Evolutionary conservation across 176 grass and related monocot genomes (phyloP), one percentile per base, ranked within the genome.

Genomic region (Triticum turgidum): DNA sequence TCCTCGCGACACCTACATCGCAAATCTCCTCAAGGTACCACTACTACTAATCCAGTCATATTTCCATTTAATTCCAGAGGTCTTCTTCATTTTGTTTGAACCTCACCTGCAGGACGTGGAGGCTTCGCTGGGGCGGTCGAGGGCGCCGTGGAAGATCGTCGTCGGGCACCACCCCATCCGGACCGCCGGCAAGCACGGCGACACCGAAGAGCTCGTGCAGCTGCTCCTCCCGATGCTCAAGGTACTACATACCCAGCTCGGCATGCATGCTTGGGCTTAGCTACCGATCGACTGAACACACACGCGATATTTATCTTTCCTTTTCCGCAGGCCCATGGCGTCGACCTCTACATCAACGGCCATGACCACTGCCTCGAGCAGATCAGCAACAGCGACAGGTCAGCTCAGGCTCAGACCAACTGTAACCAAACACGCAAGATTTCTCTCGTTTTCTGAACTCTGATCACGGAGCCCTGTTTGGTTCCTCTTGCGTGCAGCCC

Each of bases 351-450:
- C 35, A 24, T 97, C 80, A 97, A 97, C 37, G 92, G 94, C 9
- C 94, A 97, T 65, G 94, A 94, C 34, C 94, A 90, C 67, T 94
- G 92, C 90, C 88, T 97, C 0, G 80, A 94, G 86, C 94, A 90
- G 42, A 45, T 45, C 85, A 97, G 94, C 51, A 97, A 92, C 47
- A 90, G 84, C 17, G 88, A 94, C 92, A 97, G 94, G 94, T 96
- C 11, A 21, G 56, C 15, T 42, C 54, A 13, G 0, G 30, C 51
- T 29, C 27, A 42, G 0, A 35, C 2, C 33, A 5, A 7, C 33
- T 33, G 6, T 21, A 11, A 20, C 2, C 18, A 47, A 62, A 79
- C 11, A 12, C 37, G 11, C 1, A 14, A 74, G 51, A 0, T 37
- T 32, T 34, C 9, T 12, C 62, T 21, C n/a, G 71, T 22, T 70